Conservation (phyloP, 345 rosid genomes). For the Litchi chinensis region DNA sequence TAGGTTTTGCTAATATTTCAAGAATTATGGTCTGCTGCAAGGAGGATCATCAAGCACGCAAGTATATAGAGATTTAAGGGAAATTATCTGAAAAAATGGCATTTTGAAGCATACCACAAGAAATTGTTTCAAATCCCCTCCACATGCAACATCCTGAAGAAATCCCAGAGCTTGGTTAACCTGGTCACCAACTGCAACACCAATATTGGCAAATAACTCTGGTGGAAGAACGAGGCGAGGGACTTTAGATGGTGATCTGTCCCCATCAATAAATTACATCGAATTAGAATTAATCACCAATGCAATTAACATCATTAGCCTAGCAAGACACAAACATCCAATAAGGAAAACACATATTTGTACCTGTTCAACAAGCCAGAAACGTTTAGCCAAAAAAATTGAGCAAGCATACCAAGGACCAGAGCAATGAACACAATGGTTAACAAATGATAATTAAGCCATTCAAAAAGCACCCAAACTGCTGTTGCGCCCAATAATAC, state of each 20-base stretch:
- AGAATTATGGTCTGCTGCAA: background rate
- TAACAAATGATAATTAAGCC: constrained; percentile 85
- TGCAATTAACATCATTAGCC: background rate
- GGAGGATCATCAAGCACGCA: constrained; percentile 1
- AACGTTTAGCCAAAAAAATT: constrained; percentile 82
- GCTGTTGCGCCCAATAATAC: constrained; percentile 68
- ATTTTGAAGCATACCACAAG: constrained; percentile 51
- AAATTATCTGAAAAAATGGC: background rate
- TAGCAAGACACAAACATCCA: constrained; percentile 2
- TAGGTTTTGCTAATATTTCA: background rate
- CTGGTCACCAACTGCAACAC: constrained; percentile 60
- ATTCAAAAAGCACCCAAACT: constrained; percentile 88
- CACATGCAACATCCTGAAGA: constrained; percentile 82
- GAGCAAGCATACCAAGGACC: constrained; percentile 81
- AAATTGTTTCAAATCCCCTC: constrained; percentile 78
- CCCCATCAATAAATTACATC: constrained; percentile 10
- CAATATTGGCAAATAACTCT: constrained; percentile 71
- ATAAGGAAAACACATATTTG: background rate
- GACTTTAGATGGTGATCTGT: constrained; percentile 62
- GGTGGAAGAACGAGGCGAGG: constrained; percentile 84
- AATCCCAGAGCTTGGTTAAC: constrained; percentile 62
- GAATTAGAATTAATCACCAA: background rate
- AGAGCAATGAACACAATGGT: constrained; percentile 63
- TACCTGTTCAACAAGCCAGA: constrained; percentile 74
- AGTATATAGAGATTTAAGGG: background rate